Base-by-base conservation (phyloP, 228 moss, liverwort and hornwort species). In the Sphagnum fallax region DNA sequence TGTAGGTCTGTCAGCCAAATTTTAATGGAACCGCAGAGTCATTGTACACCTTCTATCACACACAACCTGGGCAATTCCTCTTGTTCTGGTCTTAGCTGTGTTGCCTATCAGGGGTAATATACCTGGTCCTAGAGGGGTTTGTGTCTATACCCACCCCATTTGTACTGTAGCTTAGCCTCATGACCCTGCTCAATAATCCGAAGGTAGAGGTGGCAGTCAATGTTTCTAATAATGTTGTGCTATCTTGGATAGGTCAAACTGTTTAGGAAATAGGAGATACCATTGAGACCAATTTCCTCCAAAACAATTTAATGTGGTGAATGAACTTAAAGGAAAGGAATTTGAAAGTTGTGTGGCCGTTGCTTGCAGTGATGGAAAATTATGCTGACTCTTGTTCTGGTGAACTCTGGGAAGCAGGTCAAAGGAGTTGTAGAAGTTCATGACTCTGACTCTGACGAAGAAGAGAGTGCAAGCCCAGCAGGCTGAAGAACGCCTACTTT, bases 401-500 rank as follows among this genome's bases (percentile, higher is more conserved):
- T 52, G 16, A 51, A 63, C 16, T 0, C 48, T 60, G 60, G 53
- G 18, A 53, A 65, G 52, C 77, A 87, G 86, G 83, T 96, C 75
- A 93, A 93, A 78, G 97, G 90, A 8, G 97, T 93, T 1, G 85
- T 80, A 69, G 93, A 97, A 77, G 77, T 88, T 66, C 82, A 81
- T 60, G 97, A 97, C 53, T 86, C 69, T 3, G 91, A 93, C 53
- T 82, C 89, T 6, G 93, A 93, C 58, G 92, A 89, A 67, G 92
- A 88, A 71, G 89, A 78, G 52, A 82, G 71, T 63, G 78, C 87
- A 58, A 90, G 75, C 60, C 88, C 84, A 60, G 81, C 82, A 15
- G 87, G 78, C 48, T 91, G 75, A 88, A 61, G 32, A 32, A 32
- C 0, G 2, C 32, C 2, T 32, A 32, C 32, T 32, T 32, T 32